Base-by-base conservation (phyloP, 2,329 filamentous ascomycete genomes). In the Fusarium buxicola region DNA sequence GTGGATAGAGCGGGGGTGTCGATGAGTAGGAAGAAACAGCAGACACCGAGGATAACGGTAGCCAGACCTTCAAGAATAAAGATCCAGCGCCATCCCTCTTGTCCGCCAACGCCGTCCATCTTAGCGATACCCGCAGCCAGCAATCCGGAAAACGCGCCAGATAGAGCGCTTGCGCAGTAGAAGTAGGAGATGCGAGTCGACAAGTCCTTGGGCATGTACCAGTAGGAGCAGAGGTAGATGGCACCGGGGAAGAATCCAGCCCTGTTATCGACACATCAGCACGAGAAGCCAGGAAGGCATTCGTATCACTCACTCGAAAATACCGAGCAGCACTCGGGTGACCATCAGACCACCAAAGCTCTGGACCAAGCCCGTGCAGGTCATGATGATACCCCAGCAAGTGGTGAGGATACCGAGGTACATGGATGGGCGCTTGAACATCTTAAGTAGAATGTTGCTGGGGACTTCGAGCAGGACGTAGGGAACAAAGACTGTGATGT, bases 201-300 rank as follows among this genome's bases (percentile, higher is more conserved):
- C 31, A 93, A 87, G 65, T 94, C 91, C 5, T 83, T 84, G 12
- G 90, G 82, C 70, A 86, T 88, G 66, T 94, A 94, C 91, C 91
- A 94, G 70, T 89, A 92, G 0, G 86, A 89, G 2, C 92, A 81
- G 68, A 92, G 91, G 72, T 91, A 93, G 56, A 89, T 89, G 3
- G 92, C 84, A 3, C 87, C 88, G 0, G 89, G 89, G 67, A 90
- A 91, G 0, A 92, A 80, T 3, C 90, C 90, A 3, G 90, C 85
- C 30, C 68, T 69, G 11, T 41, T 35, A 10, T n/a, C 3, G 25
- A 6, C 0, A 5, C 12, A 44, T 63, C 40, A 66, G 56, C 10
- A 8, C 6, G 24, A 15, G 18, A 27, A 18, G 6, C 6, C 5
- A 4, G 21, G 16, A 32, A 3, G 12, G 1, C 2, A 15, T 16